Evolutionary conservation across 129 eudicot genomes (phyloP), one percentile per base, ranked within the genome.

Genomic region (Artemisia annua): DNA sequence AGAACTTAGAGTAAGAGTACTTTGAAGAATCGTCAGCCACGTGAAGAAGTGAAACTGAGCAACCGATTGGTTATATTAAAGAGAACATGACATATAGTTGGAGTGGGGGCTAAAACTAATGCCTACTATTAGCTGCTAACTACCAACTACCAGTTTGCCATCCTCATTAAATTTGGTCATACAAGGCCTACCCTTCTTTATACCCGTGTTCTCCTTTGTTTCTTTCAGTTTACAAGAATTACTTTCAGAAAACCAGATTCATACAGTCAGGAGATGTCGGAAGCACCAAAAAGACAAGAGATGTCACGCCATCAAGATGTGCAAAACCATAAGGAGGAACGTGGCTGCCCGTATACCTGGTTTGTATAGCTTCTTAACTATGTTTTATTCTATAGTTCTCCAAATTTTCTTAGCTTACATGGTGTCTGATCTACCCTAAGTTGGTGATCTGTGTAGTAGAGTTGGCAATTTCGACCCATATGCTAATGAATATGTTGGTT

Each of bases 261-360:
- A 62, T 10, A 59, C 67, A 54, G 3, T 9, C 57, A 53, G 59
- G 56, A 58, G n/a, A 77, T 79, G 82, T 73, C 78, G 10, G 78
- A 74, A 73, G 84, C 85, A 48, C 85, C 86, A 1, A 78, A 49
- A 24, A 20, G 53, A 13, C 91, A 78, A 58, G 30, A 64, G 48
- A 83, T 86, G 88, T 76, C 85, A 17, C 76, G 76, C 65, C 58
- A 43, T 30, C 83, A 77, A 9, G 71, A 56, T 55, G 67, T 76
- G 43, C 80, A 83, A 43, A 66, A 66, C 35, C 80, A 57, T 8
- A 80, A 73, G 16, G 85, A 85, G 73, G 84, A 82, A 24, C 70
- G 79, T 54, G 82, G 87, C 3, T 69, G 75, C 61, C 64, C 83
- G 14, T 82, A 79, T 70, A 74, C 83, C 30, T 82, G 85, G 90